These are phyloP conservation scores for Kwoniella sp. DNA, from an alignment of 768 basidiomycete genomes.

Conservation along the genomic window DNA sequence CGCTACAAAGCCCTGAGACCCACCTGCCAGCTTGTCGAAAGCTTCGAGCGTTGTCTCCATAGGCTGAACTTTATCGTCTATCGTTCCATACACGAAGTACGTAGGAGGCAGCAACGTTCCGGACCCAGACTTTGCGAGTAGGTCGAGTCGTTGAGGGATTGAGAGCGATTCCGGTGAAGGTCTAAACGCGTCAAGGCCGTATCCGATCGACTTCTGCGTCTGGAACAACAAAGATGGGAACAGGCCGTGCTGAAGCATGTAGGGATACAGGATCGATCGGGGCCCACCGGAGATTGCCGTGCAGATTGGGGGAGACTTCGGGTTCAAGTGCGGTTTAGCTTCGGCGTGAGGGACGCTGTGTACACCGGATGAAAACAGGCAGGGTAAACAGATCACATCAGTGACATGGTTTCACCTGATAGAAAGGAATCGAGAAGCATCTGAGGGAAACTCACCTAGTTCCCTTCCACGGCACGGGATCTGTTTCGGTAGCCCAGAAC, in stretches of 20 bases:
- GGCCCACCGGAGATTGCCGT: slow-evolving; percentile 45
- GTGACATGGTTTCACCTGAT: not conserved
- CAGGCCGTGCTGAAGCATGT: slow-evolving; percentile 51
- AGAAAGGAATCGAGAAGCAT: not conserved
- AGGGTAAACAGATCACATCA: not conserved
- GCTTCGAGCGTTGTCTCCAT: slow-evolving; percentile 38
- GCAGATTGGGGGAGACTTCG: slow-evolving; percentile 38
- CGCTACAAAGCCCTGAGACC: slow-evolving; percentile 6
- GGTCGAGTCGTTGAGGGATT: slow-evolving; percentile 36
- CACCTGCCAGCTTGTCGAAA: slow-evolving; percentile 22
- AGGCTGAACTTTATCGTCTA: slow-evolving; percentile 46
- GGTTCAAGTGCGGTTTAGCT: slow-evolving; percentile 43
- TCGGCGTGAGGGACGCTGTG: slow-evolving; percentile 41
- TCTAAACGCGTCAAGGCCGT: slow-evolving; percentile 39
- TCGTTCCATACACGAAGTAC: slow-evolving; percentile 40
- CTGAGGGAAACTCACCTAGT: slow-evolving; percentile 28
- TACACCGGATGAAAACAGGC: not conserved
- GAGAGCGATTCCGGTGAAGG: slow-evolving; percentile 38
- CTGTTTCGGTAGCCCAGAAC: slow-evolving; percentile 49
- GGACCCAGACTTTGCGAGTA: slow-evolving; percentile 6
- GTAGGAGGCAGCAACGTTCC: slow-evolving; percentile 19
- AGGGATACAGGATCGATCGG: slow-evolving; percentile 46
- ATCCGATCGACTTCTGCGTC: slow-evolving; percentile 38
- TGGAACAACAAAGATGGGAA: slow-evolving; percentile 48
- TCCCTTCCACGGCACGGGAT: slow-evolving; percentile 45